Evolutionary conservation across 495 filamentous ascomycete species (phyloP).

Genomic region (Delitschia confertaspora): DNA sequence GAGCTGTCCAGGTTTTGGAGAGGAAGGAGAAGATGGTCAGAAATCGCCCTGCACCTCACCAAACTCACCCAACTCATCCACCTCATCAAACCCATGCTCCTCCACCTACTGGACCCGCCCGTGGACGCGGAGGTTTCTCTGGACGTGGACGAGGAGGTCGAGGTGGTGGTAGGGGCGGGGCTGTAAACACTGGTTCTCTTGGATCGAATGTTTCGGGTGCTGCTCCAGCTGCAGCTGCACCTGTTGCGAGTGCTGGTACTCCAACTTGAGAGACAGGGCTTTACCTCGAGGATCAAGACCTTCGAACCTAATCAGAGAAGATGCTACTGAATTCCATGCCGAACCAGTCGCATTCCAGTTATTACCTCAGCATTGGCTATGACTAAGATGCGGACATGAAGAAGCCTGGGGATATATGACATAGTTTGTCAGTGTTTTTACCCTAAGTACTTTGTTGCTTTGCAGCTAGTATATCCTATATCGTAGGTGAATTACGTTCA

Average conservation of each 20-base stretch:
- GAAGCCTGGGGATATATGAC: too few relatives aligned
- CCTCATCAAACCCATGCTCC: conserved; percentile 1
- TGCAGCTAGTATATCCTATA: too few relatives aligned
- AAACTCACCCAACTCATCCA: conserved; percentile 32
- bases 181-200: conserved; percentile 4
- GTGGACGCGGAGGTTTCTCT: conserved; percentile 37
- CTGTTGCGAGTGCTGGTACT: not conserved
- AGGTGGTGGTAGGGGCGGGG: conserved; percentile 37
- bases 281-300: too few relatives aligned
- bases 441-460: too few relatives aligned
- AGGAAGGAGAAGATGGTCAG: conserved; percentile 48
- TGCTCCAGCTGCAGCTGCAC: not conserved
- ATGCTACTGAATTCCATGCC: too few relatives aligned
- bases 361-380: too few relatives aligned
- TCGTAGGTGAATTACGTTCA: too few relatives aligned
- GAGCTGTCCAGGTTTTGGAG: conserved; percentile 78
- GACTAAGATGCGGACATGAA: too few relatives aligned
- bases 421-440: too few relatives aligned
- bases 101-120: conserved; percentile 27
- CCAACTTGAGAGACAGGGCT: not conserved
- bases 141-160: conserved; percentile 35
- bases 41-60: conserved; percentile 21
- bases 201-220: not conserved
- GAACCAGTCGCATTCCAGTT: too few relatives aligned
- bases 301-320: too few relatives aligned